Evolutionary conservation across 1,284 basidiomycete genomes (phyloP), one percentile per base, ranked within the genome.

Genomic region (Pulveroboletus sp.): DNA sequence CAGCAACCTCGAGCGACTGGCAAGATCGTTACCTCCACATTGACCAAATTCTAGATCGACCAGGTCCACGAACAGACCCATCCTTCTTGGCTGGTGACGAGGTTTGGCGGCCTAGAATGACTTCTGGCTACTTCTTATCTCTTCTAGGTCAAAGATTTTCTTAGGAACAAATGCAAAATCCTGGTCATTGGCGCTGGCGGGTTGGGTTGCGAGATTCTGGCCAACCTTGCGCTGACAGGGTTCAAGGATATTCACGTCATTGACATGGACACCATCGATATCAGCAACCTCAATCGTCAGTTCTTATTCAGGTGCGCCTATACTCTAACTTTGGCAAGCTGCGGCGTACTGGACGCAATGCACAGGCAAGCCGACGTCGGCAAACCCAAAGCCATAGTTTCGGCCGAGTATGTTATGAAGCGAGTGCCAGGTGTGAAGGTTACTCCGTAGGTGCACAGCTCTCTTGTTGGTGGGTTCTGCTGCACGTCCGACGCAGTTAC

Each of bases 261-360:
- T 71, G 97, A 99, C 79, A 99, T 99, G 96, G 97, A 99, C 78
- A 98, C 96, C 6, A 99, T 99, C 72, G 97, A 99, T 74, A 93
- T 99, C 67, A 97, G 94, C 68, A 99, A 99, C 71, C 81, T 99
- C 64, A 99, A 99, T 75, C 85, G 97, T 44, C 97, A 99, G 74
- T 99, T 99, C 74, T 79, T 99, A 43, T 99, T 99, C 78, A 84
- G 96, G 95, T 94, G 64, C 52, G 81, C 25, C 5, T 55, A n/a
- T 54, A 49, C 39, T n/a, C 29, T 20, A n/a, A 4, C n/a, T 43
- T 43, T 18, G 3, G 22, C 44, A 17, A 35, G 42, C 45, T 4
- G 22, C 22, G n/a, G 36, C 24, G 26, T 44, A 26, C 31, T 54
- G 11, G 61, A 44, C 47, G 26, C 12, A 28, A 38, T 29, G 38